Evolutionary conservation across 257 asterid species (phyloP).

Genomic region (Leonotis leonurus): DNA sequence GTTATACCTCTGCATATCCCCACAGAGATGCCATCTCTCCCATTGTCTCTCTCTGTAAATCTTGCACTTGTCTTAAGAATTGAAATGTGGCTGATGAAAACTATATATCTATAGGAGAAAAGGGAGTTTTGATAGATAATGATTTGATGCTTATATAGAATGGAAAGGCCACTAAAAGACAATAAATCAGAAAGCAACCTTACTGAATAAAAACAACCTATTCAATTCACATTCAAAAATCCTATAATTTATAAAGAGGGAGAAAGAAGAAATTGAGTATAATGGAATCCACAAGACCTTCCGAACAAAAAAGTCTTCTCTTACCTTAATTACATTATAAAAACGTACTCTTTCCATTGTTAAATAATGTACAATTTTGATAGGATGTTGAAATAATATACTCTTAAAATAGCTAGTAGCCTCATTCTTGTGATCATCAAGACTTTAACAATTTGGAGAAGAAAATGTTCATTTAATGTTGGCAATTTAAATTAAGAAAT

Average conservation of each 20-base stretch:
- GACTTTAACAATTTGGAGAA: background rate
- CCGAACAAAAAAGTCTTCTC: conserved; percentile 31
- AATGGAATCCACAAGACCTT: conserved; percentile 41
- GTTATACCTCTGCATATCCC: conserved; percentile 58
- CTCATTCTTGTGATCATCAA: background rate
- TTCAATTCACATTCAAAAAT: conserved; percentile 27
- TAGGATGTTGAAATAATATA: background rate
- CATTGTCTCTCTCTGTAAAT: conserved; percentile 24
- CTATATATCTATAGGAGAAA: conserved; percentile 16
- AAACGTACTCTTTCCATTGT: background rate
- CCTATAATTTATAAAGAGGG: conserved; percentile 13
- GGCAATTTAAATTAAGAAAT: background rate
- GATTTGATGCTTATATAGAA: conserved; percentile 41
- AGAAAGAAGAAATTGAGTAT: background rate
- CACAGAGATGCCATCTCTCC: conserved; percentile 58
- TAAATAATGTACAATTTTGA: background rate
- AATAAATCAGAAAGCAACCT: conserved; percentile 3
- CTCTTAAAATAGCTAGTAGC: background rate
- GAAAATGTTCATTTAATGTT: background rate
- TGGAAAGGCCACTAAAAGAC: conserved; percentile 23
- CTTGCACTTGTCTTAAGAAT: background rate
- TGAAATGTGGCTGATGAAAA: conserved; percentile 13
- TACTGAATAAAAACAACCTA: conserved; percentile 19
- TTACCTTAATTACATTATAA: conserved; percentile 19
- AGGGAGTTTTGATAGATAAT: conserved; percentile 18